phyloP scores from a whole-genome alignment of 306 rosid genomes.

The Coriaria nepalensis region DNA sequence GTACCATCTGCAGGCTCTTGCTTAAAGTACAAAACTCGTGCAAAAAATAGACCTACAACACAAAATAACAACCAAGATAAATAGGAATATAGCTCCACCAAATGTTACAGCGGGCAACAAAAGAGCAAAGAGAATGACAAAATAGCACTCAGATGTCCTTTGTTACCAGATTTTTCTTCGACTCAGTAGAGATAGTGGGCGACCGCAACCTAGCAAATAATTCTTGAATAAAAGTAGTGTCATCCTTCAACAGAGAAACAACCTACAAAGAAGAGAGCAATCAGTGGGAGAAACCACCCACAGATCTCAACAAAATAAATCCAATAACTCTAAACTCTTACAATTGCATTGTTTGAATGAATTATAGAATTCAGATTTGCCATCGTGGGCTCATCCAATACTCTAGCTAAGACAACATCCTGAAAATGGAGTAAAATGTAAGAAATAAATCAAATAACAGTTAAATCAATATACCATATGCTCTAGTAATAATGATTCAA shows the following conservation, averaged over 20 bases:
- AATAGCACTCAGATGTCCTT: not conserved
- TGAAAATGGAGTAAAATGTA: constrained; percentile 25
- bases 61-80: not conserved
- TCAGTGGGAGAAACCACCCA: constrained; percentile 11
- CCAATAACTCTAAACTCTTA: constrained; percentile 28
- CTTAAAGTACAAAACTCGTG: constrained; percentile 85
- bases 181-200: constrained; percentile 52
- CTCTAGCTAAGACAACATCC: constrained; percentile 91
- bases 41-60: constrained; percentile 64
- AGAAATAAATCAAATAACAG: constrained; percentile 16
- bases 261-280: constrained; percentile 39
- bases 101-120: too few relatives aligned
- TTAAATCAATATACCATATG: constrained; percentile 1
- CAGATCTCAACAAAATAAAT: constrained; percentile 4
- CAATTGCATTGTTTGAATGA: constrained; percentile 73
- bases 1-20: constrained; percentile 91
- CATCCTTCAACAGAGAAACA: constrained; percentile 79
- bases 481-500: constrained; percentile 11
- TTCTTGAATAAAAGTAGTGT: constrained; percentile 80
- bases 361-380: constrained; percentile 77
- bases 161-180: constrained; percentile 42
- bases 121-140: not conserved
- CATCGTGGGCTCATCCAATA: constrained; percentile 70
- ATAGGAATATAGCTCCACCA: not conserved
- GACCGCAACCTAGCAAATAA: constrained; percentile 70